A percentile compares a stretch with the other conserved stretches of the same genome.
Conservation (phyloP, 768 basidiomycete genomes). For the Naganishia antarctica region DNA sequence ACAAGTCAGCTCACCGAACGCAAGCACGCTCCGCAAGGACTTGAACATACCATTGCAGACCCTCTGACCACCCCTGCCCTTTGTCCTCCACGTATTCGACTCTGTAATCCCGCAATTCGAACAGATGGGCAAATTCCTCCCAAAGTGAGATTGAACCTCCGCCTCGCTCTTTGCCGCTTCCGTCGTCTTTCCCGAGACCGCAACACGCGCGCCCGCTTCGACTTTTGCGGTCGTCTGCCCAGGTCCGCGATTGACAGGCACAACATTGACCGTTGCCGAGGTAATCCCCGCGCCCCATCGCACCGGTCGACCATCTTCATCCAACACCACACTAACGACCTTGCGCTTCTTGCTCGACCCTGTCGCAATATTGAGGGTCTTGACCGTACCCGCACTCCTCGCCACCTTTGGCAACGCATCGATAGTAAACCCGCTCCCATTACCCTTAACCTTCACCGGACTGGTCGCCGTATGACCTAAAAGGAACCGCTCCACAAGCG, state of each 20-base stretch:
- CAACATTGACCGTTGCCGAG: neutral
- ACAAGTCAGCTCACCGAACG: neutral
- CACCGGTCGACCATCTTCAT: constrained; percentile 20
- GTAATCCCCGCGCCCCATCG: constrained; percentile 20
- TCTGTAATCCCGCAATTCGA: constrained; percentile 46
- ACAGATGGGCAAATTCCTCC: constrained; percentile 29
- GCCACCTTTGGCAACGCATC: neutral
- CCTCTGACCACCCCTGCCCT: constrained; percentile 32
- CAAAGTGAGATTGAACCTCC: constrained; percentile 17
- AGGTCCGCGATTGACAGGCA: too few relatives aligned
- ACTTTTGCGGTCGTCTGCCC: too few relatives aligned
- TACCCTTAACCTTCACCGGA: neutral
- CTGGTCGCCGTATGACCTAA: constrained; percentile 10
- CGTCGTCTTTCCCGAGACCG: too few relatives aligned
- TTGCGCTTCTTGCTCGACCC: constrained; percentile 28
- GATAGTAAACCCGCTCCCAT: constrained; percentile 7
- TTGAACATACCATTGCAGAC: constrained; percentile 46
- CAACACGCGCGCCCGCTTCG: too few relatives aligned
- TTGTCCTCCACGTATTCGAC: constrained; percentile 42
- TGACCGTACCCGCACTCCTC: neutral
- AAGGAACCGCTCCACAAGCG: constrained; percentile 13
- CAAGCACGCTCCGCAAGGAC: too few relatives aligned
- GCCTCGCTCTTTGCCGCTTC: neutral
- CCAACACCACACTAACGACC: constrained; percentile 26
- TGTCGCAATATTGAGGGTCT: constrained; percentile 11